phyloP scores from a whole-genome alignment of 805 yeast species.

The Pichia rugopelliculosa region DNA sequence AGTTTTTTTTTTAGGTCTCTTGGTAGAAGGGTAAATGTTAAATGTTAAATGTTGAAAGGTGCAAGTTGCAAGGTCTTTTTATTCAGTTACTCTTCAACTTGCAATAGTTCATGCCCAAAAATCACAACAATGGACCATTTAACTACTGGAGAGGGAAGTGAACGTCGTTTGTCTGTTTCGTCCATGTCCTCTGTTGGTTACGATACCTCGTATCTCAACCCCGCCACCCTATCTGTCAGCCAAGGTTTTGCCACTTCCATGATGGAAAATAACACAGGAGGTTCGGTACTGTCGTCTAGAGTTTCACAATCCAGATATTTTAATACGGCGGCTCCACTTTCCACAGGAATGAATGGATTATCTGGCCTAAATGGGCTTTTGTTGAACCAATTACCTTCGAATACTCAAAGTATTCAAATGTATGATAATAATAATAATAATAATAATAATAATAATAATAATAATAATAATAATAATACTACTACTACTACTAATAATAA shows the following conservation, averaged over 20 bases:
- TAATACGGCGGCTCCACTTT: conserved; percentile 17
- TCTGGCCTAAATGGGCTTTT: not conserved
- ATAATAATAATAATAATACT: too few species aligned
- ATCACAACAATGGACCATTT: not conserved
- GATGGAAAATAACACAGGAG: conserved; percentile 28
- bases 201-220: not conserved
- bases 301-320: conserved; percentile 30
- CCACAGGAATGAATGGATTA: not conserved
- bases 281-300: conserved; percentile 31
- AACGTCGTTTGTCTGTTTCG: not conserved
- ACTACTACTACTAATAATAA: too few species aligned
- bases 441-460: too few species aligned
- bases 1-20: not conserved
- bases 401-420: conserved; percentile 7
- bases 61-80: too few species aligned
- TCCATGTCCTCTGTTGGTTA: not conserved
- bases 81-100: not conserved
- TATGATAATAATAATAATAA: not conserved
- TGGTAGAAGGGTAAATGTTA: too few species aligned
- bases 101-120: not conserved
- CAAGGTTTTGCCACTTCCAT: conserved; percentile 14
- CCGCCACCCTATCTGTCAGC: not conserved
- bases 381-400: conserved; percentile 7
- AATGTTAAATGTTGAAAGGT: too few species aligned
- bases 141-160: not conserved